Base-by-base conservation (phyloP, 768 basidiomycete species). In the Mycena pura region DNA sequence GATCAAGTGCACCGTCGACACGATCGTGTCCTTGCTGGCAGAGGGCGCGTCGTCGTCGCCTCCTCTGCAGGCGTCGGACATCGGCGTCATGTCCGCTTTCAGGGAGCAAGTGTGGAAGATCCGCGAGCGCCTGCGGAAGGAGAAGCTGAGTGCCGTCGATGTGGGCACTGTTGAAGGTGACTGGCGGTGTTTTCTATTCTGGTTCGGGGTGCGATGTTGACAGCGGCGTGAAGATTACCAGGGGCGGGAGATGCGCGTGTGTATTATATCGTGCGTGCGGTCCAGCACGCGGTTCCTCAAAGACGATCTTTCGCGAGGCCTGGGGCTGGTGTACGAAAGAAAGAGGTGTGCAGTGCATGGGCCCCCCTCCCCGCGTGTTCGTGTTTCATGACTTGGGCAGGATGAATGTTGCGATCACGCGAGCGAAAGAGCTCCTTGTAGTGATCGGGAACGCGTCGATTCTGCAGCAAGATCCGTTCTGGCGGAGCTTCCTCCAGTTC, bases 401-500 rank as follows among this genome's bases (percentile, higher is more conserved):
- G 59, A 82, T 84, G 82, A 84, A 84, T 56, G 83, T 83, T 8
- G 80, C 81, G 10, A 82, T 84, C 27, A 83, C 83, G 2, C 81
- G 83, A n/a, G 83, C 83, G 3, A 83, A 79, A 60, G 81, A 83
- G 59, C 75, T 84, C n/a, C 62, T 84, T 19, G 73, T 84, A 6
- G 77, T 84, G 17, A 73, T 83, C 46, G 83, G 83, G 9, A 83
- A 82, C 62, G 80, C 74, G 14, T 61, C 60, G 0, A 70, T 82
- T 3, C 72, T 83, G 4, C 74, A 78, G 58, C 70, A 70, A 17
- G 83, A 84, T 69, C 78, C 82, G 1, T 83, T 82, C 58, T 84
- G 83, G 83, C 78, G 79, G 68, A 77, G 77, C 19, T 83, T 82
- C 61, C 64, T 84, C 40, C 79, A 83, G 55, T 84, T 84, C 60